Evolutionary conservation across 768 basidiomycete genomes (phyloP).

Genomic region (Hericium rajendrae): DNA sequence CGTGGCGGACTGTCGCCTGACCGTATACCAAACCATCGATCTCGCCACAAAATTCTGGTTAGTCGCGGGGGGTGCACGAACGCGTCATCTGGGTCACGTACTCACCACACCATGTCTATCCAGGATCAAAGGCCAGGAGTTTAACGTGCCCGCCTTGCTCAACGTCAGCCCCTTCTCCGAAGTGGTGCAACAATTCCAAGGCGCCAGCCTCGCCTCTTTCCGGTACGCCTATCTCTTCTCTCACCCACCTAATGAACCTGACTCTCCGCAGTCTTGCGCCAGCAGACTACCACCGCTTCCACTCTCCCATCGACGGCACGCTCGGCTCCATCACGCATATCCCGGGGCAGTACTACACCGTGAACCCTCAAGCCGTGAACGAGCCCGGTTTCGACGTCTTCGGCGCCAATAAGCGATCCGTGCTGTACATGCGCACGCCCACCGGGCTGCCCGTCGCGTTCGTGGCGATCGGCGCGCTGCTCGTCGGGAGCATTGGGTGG

Average conservation of each 20-base stretch:
- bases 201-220: slow-evolving; percentile 53
- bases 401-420: slow-evolving; percentile 51
- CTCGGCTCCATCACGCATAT: slow-evolving; percentile 36
- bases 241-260: neutral
- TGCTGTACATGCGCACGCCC: slow-evolving; percentile 41
- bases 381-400: slow-evolving; percentile 55
- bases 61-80: neutral
- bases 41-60: slow-evolving; percentile 64
- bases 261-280: slow-evolving; percentile 43
- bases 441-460: slow-evolving; percentile 39
- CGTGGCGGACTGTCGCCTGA: slow-evolving; percentile 67
- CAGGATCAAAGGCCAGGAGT: neutral
- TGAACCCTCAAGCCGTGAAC: slow-evolving; percentile 75
- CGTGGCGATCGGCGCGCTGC: slow-evolving; percentile 72
- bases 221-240: slow-evolving; percentile 21
- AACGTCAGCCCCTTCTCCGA: slow-evolving; percentile 34
- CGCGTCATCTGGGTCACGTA: neutral
- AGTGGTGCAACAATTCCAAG: slow-evolving; percentile 29
- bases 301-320: slow-evolving; percentile 53
- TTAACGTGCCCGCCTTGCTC: slow-evolving; percentile 32
- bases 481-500: slow-evolving; percentile 70
- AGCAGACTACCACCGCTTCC: slow-evolving; percentile 76
- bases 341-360: slow-evolving; percentile 55
- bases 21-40: slow-evolving; percentile 50
- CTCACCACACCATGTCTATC: neutral